Conservation (phyloP, 805 yeast genomes). For the Saccharomyces cerevisiae region DNA sequence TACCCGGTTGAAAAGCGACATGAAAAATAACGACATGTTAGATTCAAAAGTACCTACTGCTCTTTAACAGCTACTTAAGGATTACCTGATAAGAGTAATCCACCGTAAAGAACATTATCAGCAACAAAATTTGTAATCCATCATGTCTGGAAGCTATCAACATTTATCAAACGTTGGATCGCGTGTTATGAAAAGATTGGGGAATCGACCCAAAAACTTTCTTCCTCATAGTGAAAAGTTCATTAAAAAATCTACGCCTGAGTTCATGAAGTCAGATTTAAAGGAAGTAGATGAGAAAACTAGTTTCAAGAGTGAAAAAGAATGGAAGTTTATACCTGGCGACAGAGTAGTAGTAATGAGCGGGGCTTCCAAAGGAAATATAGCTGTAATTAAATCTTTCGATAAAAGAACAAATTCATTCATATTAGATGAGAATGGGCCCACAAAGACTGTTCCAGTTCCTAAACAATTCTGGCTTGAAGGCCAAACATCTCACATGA, state of each 20-base stretch:
- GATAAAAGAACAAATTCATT: conserved; percentile 55
- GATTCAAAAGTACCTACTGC: background rate
- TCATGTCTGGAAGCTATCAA: conserved; percentile 16
- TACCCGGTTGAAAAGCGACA: background rate
- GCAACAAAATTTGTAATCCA: background rate
- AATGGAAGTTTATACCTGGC: conserved; percentile 61
- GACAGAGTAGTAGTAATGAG: conserved; percentile 66
- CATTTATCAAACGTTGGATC: conserved; percentile 33
- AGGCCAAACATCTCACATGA: conserved; percentile 62
- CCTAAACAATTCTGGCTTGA: conserved; percentile 69
- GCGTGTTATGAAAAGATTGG: conserved; percentile 28
- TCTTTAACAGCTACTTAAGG: background rate
- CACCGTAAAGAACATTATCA: background rate
- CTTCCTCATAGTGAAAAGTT: conserved; percentile 25
- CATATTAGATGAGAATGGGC: conserved; percentile 59
- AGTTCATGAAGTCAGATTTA: conserved; percentile 30
- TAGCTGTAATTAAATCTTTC: conserved; percentile 57
- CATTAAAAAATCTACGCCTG: conserved; percentile 29
- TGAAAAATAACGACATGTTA: background rate
- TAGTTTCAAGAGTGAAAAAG: conserved; percentile 36
- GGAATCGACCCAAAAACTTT: conserved; percentile 27
- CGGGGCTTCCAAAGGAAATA: conserved; percentile 68
- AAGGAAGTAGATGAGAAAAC: conserved; percentile 28
- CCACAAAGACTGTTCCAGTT: conserved; percentile 51
- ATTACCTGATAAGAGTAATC: background rate